Conservation (phyloP, 1,284 basidiomycete genomes). For the Cutaneotrichosporon dermatis region DNA sequence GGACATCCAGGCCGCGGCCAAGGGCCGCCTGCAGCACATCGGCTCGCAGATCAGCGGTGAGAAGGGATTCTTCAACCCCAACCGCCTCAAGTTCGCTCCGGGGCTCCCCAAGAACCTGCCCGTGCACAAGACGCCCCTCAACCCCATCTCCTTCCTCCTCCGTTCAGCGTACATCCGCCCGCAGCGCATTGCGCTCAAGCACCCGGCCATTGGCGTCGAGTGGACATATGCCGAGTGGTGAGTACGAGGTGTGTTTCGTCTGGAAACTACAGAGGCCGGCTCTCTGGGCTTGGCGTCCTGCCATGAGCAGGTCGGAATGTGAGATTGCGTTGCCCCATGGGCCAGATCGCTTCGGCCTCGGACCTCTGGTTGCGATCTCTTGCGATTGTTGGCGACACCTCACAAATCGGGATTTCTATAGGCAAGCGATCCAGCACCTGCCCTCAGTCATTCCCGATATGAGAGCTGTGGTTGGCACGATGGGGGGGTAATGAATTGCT, state of each 20-base stretch:
- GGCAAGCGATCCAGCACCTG: no score
- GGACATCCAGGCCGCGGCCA: conserved; percentile 12
- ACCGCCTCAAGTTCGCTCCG: conserved; percentile 17
- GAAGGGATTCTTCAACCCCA: conserved; percentile 13
- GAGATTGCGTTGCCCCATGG: no score
- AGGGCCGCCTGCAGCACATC: conserved; percentile 10
- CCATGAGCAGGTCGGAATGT: no score
- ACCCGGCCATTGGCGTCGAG: conserved; percentile 18
- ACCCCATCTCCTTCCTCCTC: conserved; percentile 20
- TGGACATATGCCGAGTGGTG: conserved; percentile 23
- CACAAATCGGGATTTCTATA: no score
- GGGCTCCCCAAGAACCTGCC: conserved; percentile 8
- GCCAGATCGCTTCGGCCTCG: no score
- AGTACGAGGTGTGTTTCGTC: background rate
- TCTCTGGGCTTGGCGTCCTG: no score
- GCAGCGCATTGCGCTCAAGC: conserved; percentile 16
- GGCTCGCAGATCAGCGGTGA: conserved; percentile 7
- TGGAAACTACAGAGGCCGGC: no score
- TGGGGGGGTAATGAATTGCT: no score
- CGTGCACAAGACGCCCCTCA: conserved; percentile 14
- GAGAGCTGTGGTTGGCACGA: no score
- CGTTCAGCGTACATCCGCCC: conserved; percentile 20
- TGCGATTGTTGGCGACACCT: no score
- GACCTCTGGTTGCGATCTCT: no score
- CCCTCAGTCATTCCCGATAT: no score